These are phyloP conservation scores for Posidonia australis DNA, from an alignment of 106 monocot species.

Conservation along the genomic window DNA sequence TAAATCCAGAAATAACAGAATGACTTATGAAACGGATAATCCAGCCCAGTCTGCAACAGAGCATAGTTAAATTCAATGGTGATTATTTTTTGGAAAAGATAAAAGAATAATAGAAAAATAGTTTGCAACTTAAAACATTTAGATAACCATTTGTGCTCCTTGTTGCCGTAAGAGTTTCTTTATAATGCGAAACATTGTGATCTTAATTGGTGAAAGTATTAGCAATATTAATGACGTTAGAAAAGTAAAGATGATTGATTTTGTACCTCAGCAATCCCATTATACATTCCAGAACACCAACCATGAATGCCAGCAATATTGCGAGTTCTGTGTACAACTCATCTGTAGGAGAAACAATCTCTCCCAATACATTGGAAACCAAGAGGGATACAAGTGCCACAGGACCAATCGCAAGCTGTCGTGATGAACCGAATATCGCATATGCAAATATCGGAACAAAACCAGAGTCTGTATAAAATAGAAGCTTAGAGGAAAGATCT, in stretches of 20 bases:
- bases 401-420: slow-evolving; percentile 92
- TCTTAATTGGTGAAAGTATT: no score
- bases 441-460: slow-evolving; percentile 89
- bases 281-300: slow-evolving; percentile 83
- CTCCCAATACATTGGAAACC: slow-evolving; percentile 77
- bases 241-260: not conserved
- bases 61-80: not conserved
- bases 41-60: slow-evolving; percentile 81
- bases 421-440: slow-evolving; percentile 91
- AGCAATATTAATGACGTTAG: no score
- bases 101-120: not conserved
- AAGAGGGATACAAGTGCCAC: slow-evolving; percentile 88
- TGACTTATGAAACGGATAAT: slow-evolving; percentile 92
- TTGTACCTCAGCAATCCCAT: slow-evolving; percentile 74
- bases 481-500: not conserved
- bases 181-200: no score
- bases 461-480: slow-evolving; percentile 65
- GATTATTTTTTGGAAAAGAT: no score
- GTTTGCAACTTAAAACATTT: not conserved
- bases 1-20: slow-evolving; percentile 97
- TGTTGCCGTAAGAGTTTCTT: no score
- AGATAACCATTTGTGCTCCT: no score
- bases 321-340: slow-evolving; percentile 84
- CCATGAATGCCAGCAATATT: slow-evolving; percentile 88
- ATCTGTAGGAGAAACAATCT: slow-evolving; percentile 68